phyloP scores from a whole-genome alignment of 495 filamentous ascomycete genomes.

The Tuber magnatum region DNA sequence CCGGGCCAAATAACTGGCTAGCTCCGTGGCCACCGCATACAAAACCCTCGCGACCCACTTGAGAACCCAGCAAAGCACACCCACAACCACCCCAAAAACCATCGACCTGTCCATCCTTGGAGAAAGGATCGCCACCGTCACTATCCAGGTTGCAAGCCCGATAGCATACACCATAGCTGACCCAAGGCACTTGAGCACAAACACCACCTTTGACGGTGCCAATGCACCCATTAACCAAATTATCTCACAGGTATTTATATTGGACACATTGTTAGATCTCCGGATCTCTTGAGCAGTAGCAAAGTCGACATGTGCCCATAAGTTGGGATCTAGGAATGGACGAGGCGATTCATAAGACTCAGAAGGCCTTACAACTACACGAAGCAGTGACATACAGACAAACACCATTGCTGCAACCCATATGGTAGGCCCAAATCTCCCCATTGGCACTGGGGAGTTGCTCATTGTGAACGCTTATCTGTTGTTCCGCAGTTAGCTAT shows the following conservation, averaged over 20 bases:
- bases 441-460: neutral
- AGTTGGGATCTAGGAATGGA: neutral
- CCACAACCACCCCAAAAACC: neutral
- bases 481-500: neutral
- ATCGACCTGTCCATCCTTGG: neutral
- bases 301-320: neutral
- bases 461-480: neutral
- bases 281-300: neutral
- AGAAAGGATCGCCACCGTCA: neutral
- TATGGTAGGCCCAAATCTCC: neutral
- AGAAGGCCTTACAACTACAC: neutral
- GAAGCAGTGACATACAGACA: neutral
- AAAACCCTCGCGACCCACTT: neutral
- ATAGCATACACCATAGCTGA: neutral
- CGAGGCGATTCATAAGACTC: neutral
- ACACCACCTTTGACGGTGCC: neutral
- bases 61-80: neutral
- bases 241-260: neutral
- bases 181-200: neutral
- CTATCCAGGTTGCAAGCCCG: too few relatives aligned
- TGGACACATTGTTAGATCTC: neutral
- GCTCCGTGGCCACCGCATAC: neutral
- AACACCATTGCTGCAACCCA: neutral
- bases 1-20: neutral
- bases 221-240: neutral